These are phyloP conservation scores for Debaryomyces psychrophilus DNA, from an alignment of 1,139 yeast species.

Conservation along the genomic window DNA sequence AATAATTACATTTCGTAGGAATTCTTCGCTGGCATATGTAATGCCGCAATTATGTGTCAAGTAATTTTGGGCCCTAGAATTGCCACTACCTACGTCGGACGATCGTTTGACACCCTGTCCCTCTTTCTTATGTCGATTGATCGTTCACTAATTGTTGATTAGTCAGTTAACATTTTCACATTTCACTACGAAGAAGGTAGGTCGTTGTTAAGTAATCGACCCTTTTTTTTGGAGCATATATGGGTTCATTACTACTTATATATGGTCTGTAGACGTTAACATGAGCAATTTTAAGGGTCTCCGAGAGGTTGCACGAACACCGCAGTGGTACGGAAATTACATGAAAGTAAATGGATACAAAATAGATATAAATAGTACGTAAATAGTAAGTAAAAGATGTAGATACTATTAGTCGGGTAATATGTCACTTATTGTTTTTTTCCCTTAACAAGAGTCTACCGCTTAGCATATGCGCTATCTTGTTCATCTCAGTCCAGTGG, in stretches of 20 bases:
- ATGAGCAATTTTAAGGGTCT: background rate
- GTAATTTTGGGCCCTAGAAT: background rate
- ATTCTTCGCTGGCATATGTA: background rate
- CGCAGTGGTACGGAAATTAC: background rate
- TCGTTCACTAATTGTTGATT: background rate
- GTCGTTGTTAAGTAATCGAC: too few relatives aligned
- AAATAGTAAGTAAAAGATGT: background rate
- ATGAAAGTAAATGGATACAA: background rate
- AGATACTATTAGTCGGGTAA: too few relatives aligned
- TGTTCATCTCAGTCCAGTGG: constrained; percentile 67
- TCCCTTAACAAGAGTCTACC: constrained; percentile 60
- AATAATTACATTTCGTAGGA: too few relatives aligned
- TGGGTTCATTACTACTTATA: too few relatives aligned
- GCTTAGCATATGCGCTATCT: constrained; percentile 67
- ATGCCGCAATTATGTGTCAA: background rate
- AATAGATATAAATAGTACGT: background rate
- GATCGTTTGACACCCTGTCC: background rate
- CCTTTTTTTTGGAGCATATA: too few relatives aligned
- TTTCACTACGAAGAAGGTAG: too few relatives aligned
- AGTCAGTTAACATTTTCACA: too few relatives aligned
- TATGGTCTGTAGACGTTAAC: too few relatives aligned
- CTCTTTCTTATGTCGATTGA: background rate
- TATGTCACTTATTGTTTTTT: constrained; percentile 6
- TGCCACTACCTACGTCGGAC: background rate
- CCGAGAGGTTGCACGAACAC: too few relatives aligned